A percentile compares a stretch with the other conserved stretches of the same genome.
Evolutionary conservation across 176 grass and related monocot species (phyloP).

Genomic region (Aegilops longissima): DNA sequence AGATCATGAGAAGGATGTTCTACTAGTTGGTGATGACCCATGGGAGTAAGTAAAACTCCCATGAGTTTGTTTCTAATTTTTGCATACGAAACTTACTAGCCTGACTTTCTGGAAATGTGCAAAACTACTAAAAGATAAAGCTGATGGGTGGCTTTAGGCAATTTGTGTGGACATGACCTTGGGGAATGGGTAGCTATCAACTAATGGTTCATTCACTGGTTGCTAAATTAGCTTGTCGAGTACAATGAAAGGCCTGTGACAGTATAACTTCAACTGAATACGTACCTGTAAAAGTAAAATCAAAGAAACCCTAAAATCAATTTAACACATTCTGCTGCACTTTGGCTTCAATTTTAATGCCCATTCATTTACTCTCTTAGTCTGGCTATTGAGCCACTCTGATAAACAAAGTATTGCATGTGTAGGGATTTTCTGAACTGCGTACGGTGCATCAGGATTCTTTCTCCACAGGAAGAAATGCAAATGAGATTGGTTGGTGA

Average conservation of each 20-base stretch:
- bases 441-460: slow-evolving; percentile 66
- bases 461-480: slow-evolving; percentile 75
- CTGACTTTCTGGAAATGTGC: slow-evolving; percentile 4
- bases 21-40: slow-evolving; percentile 80
- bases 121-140: not conserved
- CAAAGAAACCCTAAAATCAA: not conserved
- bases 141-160: not conserved
- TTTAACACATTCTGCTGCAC: not conserved
- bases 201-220: not conserved
- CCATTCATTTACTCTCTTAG: slow-evolving; percentile 5
- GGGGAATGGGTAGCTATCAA: not conserved
- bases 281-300: not conserved
- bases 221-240: not conserved
- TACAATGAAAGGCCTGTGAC: not conserved
- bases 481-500: slow-evolving; percentile 62
- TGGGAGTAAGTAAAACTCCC: slow-evolving; percentile 72
- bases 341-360: slow-evolving; percentile 1
- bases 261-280: not conserved
- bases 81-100: not conserved
- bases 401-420: slow-evolving; percentile 12
- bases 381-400: not conserved
- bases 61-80: not conserved
- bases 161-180: not conserved
- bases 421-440: slow-evolving; percentile 75
- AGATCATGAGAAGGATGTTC: slow-evolving; percentile 86